Evolutionary conservation across 345 rosid species (phyloP).

Genomic region (Streptanthus diversifolius): DNA sequence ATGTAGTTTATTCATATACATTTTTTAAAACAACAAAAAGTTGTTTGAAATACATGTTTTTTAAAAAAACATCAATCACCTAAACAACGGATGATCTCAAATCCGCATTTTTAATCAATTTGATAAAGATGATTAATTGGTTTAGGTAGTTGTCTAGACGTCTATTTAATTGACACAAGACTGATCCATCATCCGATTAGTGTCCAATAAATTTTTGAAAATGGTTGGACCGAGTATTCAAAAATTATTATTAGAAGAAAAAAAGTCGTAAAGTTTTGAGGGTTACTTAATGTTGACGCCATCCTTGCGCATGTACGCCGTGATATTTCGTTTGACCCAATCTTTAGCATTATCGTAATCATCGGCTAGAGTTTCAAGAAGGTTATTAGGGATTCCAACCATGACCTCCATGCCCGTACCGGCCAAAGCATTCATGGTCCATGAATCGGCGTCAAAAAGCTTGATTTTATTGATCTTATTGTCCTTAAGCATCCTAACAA

Average conservation of each 20-base stretch:
- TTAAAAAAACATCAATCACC: no score
- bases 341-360: conserved; percentile 45
- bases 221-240: neutral
- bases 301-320: conserved; percentile 39
- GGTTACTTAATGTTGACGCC: conserved; percentile 68
- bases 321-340: conserved; percentile 76
- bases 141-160: neutral
- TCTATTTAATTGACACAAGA: neutral
- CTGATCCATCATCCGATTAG: neutral
- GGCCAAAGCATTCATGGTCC: conserved; percentile 48
- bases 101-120: no score
- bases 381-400: conserved; percentile 76
- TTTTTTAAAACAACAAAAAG: no score
- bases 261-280: neutral
- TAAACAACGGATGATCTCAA: no score
- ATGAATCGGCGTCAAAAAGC: conserved; percentile 70
- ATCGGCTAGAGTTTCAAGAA: conserved; percentile 35
- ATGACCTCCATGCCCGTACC: conserved; percentile 67
- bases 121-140: neutral
- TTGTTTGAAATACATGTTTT: no score
- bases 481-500: conserved; percentile 66
- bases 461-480: conserved; percentile 64
- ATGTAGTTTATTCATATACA: no score
- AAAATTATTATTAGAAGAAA: neutral
- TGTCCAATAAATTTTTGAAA: neutral